Conservation (phyloP, 148 eudicot species). For the Heliosperma pusillum region DNA sequence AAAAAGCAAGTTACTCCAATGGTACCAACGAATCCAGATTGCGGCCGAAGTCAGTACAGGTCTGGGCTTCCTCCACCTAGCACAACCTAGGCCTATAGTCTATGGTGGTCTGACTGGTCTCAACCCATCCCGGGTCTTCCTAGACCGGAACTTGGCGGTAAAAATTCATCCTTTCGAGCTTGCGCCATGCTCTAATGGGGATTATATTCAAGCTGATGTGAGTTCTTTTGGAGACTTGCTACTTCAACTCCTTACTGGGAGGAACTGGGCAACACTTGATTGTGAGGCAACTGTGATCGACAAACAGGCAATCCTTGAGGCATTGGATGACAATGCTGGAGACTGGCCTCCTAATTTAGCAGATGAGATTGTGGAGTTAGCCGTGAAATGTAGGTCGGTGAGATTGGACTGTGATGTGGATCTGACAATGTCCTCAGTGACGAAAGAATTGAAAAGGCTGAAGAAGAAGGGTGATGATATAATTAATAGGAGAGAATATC, state of each 20-base stretch:
- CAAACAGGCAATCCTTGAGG: conserved; percentile 15
- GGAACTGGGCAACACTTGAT: conserved; percentile 41
- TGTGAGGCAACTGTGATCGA: conserved; percentile 27
- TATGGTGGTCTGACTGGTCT: conserved; percentile 51
- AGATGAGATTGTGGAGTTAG: conserved; percentile 44
- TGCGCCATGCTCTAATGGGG: conserved; percentile 20
- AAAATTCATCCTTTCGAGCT: conserved; percentile 43
- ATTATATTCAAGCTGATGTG: conserved; percentile 35
- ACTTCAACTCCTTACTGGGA: conserved; percentile 63
- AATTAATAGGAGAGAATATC: conserved; percentile 26
- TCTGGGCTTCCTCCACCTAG: conserved; percentile 55
- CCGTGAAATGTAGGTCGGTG: conserved; percentile 44
- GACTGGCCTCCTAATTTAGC: conserved; percentile 63
- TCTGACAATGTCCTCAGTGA: conserved; percentile 27
- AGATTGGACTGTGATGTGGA: conserved; percentile 23
- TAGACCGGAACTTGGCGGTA: conserved; percentile 48
- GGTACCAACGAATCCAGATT: conserved; percentile 59
- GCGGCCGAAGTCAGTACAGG: conserved; percentile 58
- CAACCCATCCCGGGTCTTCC: conserved; percentile 54
- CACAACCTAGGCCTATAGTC: conserved; percentile 47
- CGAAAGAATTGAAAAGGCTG: conserved; percentile 35
- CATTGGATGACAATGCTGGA: conserved; percentile 48
- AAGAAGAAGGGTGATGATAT: conserved; percentile 49
- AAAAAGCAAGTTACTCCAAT: conserved; percentile 39
- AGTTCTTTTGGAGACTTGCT: conserved; percentile 56